These are phyloP conservation scores for Rhodomyrtus tomentosa DNA, from an alignment of 345 rosid genomes.

Conservation along the genomic window DNA sequence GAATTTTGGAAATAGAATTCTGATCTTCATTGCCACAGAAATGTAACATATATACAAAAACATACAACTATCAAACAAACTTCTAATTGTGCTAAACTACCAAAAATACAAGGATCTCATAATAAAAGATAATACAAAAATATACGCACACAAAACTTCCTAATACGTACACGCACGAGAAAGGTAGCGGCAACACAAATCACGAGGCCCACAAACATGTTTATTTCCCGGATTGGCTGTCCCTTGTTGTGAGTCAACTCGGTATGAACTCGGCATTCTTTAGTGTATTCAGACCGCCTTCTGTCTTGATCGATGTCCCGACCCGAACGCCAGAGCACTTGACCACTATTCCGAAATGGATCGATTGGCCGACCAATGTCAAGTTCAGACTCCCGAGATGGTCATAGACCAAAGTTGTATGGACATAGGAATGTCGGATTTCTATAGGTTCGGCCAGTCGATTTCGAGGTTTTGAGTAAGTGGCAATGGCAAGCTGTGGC, in stretches of 20 bases:
- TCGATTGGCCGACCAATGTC: slow-evolving; percentile 1
- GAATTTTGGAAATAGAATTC: too few species aligned
- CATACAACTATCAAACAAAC: too few species aligned
- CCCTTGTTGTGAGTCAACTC: background rate
- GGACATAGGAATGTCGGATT: background rate
- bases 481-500: background rate
- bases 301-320: background rate
- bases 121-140: too few species aligned
- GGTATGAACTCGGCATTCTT: slow-evolving; percentile 7
- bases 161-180: too few species aligned
- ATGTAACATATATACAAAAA: too few species aligned
- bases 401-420: background rate
- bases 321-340: slow-evolving; percentile 7
- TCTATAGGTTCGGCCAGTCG: background rate
- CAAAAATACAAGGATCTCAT: too few species aligned
- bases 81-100: too few species aligned
- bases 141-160: too few species aligned
- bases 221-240: too few species aligned
- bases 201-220: background rate
- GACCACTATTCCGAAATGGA: slow-evolving; percentile 14
- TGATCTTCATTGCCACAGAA: too few species aligned
- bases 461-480: background rate
- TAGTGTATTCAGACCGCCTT: slow-evolving; percentile 10
- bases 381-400: background rate
- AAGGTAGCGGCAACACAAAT: too few species aligned